Evolutionary conservation across 306 rosid species (phyloP).

Genomic region (Heteromeles arbutifolia): DNA sequence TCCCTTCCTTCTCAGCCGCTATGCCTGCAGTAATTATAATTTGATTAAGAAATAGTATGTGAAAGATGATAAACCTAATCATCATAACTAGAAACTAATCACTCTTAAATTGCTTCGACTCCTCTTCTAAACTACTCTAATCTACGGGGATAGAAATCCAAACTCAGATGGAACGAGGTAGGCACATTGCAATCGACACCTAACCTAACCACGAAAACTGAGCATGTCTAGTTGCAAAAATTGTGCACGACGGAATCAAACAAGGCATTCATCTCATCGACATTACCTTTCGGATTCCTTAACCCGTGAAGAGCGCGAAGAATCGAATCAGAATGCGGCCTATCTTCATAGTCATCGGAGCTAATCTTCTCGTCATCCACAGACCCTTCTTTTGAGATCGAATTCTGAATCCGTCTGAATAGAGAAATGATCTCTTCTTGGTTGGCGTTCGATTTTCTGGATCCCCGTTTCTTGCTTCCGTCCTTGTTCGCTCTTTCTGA

Average conservation of each 20-base stretch:
- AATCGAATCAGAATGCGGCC: conserved; percentile 27
- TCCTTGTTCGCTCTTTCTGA: conserved; percentile 10
- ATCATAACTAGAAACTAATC: not conserved
- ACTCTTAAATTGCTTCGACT: too few species aligned
- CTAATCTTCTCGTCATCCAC: conserved; percentile 8
- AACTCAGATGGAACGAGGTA: too few species aligned
- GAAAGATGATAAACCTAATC: not conserved
- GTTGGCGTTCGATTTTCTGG: conserved; percentile 22
- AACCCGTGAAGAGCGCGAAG: conserved; percentile 35
- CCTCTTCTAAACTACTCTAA: too few species aligned
- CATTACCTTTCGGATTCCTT: conserved; percentile 29
- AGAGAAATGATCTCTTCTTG: conserved; percentile 55
- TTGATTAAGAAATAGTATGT: not conserved
- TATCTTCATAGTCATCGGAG: conserved; percentile 15
- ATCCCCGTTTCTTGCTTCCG: conserved; percentile 16
- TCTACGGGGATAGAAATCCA: too few species aligned
- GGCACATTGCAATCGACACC: too few species aligned
- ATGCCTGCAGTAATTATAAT: conserved; percentile 22
- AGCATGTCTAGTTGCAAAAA: not conserved
- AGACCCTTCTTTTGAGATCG: conserved; percentile 34
- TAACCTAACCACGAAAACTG: too few species aligned
- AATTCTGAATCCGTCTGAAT: conserved; percentile 37
- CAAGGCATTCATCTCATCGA: not conserved
- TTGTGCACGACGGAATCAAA: not conserved
- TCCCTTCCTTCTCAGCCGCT: conserved; percentile 5